Evolutionary conservation across 225 moss, liverwort and hornwort genomes (phyloP), one percentile per base, ranked within the genome.

Genomic region (Neckera pumila): DNA sequence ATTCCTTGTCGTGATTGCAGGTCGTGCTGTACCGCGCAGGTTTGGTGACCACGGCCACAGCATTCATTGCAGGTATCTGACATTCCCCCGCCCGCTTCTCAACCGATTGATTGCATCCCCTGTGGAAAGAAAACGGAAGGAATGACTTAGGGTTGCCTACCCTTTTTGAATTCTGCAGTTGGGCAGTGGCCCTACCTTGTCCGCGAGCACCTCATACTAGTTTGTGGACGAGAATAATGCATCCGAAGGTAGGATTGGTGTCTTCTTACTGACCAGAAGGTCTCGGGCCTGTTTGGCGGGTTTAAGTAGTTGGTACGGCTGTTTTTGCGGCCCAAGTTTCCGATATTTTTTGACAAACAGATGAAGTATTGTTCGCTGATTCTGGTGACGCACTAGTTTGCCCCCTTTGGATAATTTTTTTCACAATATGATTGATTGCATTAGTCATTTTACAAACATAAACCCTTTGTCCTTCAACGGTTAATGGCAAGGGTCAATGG

Each of bases 11-110:
- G 59, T 87, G 76, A 36, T 85, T 88, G 87, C 94, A 98, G 98
- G 98, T 99, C 88, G 49, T 96, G 67, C 86, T 99, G 59, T 99
- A 99, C 77, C 94, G 98, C 42, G 92, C 92, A 67, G 98, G 98
- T 16, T 92, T 99, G 91, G 97, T 99, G 78, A 96, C 96, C 36
- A 67, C 92, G 81, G 96, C 97, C 61, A 85, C 95, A 58, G 61
- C 96, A 61, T 99, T 99, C 85, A 92, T 97, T 18, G 87, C 87
- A 81, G 92, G 90, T 91, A 84, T 58, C 60, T 73, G 19, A 34
- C 58, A 28, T 58, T 74, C n/a, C 56, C 59, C 84, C 25, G 58
- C 43, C 21, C 47, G 56, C 72, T 86, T 73, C 40, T 84, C 27
- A 70, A 82, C 34, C 36, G 34, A 33, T 34, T 69, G 42, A 70